These are phyloP conservation scores for Aspergillus jensenii DNA, from an alignment of 2,329 filamentous ascomycete species.

Conservation along the genomic window DNA sequence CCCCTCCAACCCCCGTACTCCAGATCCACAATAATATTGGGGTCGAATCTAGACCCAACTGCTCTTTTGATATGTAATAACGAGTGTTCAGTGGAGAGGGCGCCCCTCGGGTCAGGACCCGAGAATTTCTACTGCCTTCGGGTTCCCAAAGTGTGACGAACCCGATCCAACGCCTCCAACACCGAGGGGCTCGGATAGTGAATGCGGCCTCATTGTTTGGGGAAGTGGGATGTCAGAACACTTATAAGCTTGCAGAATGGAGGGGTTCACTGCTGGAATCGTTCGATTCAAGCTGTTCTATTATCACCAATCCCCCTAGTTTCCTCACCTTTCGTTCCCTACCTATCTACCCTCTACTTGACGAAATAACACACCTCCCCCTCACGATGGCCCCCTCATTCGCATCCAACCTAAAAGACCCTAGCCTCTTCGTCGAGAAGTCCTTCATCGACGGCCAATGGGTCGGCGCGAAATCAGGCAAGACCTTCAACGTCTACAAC, in stretches of 20 bases:
- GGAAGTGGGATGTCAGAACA: not conserved
- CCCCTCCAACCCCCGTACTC: too few species aligned
- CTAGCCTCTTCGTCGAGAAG: slow-evolving; percentile 1
- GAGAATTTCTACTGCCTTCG: too few species aligned
- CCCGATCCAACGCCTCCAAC: not conserved
- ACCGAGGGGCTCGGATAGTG: not conserved
- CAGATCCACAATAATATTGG: too few species aligned
- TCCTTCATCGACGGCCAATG: slow-evolving; percentile 6
- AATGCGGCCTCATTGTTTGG: not conserved
- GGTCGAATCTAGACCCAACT: too few species aligned
- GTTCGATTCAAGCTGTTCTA: not conserved
- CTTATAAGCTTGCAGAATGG: not conserved
- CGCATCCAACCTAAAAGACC: not conserved
- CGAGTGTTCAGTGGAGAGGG: too few species aligned
- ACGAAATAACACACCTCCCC: not conserved
- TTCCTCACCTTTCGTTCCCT: not conserved
- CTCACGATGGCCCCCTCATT: not conserved
- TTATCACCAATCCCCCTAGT: not conserved
- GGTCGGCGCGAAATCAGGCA: not conserved
- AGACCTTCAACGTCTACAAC: slow-evolving; percentile 38
- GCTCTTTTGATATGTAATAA: too few species aligned
- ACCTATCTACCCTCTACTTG: not conserved
- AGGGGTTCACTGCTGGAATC: not conserved
- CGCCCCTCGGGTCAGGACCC: too few species aligned
- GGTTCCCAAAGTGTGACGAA: not conserved